Percentiles rank a stretch among this genome's conserved stretches.
Conservation (phyloP, 768 basidiomycete genomes). For the Rhodotorula taiwanensis region DNA sequence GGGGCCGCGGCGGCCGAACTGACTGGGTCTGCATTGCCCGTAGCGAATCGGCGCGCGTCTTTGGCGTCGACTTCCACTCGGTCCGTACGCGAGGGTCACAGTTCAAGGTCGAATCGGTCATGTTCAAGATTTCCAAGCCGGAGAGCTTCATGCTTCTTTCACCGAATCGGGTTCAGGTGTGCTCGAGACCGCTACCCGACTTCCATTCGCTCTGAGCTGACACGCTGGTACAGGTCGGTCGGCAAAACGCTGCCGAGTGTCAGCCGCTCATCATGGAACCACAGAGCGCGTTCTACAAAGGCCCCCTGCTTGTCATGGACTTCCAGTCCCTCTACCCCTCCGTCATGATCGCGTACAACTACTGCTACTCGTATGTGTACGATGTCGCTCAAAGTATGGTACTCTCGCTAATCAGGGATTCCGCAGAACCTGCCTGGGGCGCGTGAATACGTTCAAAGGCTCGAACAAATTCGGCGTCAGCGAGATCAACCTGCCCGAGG, state of each 20-base stretch:
- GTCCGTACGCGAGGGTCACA: conserved; percentile 92
- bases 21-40: too few relatives aligned
- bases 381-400: neutral
- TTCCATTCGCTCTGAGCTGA: neutral
- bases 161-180: conserved; percentile 75
- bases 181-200: conserved; percentile 30
- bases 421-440: conserved; percentile 84
- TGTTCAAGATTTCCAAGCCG: conserved; percentile 95
- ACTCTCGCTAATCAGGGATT: neutral
- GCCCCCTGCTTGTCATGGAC: conserved; percentile 86
- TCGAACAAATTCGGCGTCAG: conserved; percentile 76
- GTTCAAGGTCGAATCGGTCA: conserved; percentile 97
- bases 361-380: conserved; percentile 46
- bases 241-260: conserved; percentile 92
- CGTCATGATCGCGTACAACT: conserved; percentile 97
- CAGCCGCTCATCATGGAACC: conserved; percentile 89
- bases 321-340: conserved; percentile 96
- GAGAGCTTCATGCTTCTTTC: conserved; percentile 86
- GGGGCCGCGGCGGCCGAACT: neutral
- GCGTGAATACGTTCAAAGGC: conserved; percentile 77
- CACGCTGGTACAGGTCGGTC: conserved; percentile 62
- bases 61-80: conserved; percentile 93
- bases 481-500: conserved; percentile 61
- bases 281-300: conserved; percentile 80
- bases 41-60: conserved; percentile 95